Conservation (phyloP, 208 protist species). For the Trypanosoma avium region DNA sequence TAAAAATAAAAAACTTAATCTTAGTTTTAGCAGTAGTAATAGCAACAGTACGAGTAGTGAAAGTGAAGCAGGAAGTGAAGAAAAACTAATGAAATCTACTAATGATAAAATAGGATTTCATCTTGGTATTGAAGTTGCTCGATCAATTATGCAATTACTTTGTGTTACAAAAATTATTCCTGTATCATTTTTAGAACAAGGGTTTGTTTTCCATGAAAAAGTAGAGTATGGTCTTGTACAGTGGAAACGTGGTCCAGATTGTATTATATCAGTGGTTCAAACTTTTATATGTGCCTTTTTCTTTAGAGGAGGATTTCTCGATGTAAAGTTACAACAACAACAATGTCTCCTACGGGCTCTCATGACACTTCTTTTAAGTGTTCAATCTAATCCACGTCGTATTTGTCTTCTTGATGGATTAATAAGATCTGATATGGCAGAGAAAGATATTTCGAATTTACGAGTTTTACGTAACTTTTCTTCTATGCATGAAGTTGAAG, state of each 20-base stretch:
- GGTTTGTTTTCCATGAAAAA: slow-evolving; percentile 63
- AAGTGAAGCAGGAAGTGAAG: background rate
- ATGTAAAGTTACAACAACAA: slow-evolving; percentile 49
- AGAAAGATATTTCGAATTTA: slow-evolving; percentile 13
- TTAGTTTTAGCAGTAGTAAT: background rate
- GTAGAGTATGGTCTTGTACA: slow-evolving; percentile 72
- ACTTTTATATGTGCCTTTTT: slow-evolving; percentile 64
- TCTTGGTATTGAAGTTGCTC: slow-evolving; percentile 32
- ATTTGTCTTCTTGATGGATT: slow-evolving; percentile 61
- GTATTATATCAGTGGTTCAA: slow-evolving; percentile 66
- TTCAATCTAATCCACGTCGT: slow-evolving; percentile 51
- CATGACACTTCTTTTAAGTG: slow-evolving; percentile 45
- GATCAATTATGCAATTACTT: slow-evolving; percentile 45
- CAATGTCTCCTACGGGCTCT: slow-evolving; percentile 59
- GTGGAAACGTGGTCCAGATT: slow-evolving; percentile 54
- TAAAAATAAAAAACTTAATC: background rate
- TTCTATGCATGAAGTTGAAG: slow-evolving; percentile 43
- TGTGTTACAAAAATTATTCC: slow-evolving; percentile 34
- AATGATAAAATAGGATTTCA: background rate
- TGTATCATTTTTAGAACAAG: slow-evolving; percentile 56
- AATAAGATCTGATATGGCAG: background rate
- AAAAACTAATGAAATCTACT: background rate
- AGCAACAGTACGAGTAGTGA: slow-evolving; percentile 9
- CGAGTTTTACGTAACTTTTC: slow-evolving; percentile 34
- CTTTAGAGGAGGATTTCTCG: slow-evolving; percentile 59